A percentile compares a stretch with the other conserved stretches of the same genome.
These are phyloP conservation scores for Ceratocystis variospora DNA, from an alignment of 2,329 filamentous ascomycete species.

Conservation along the genomic window DNA sequence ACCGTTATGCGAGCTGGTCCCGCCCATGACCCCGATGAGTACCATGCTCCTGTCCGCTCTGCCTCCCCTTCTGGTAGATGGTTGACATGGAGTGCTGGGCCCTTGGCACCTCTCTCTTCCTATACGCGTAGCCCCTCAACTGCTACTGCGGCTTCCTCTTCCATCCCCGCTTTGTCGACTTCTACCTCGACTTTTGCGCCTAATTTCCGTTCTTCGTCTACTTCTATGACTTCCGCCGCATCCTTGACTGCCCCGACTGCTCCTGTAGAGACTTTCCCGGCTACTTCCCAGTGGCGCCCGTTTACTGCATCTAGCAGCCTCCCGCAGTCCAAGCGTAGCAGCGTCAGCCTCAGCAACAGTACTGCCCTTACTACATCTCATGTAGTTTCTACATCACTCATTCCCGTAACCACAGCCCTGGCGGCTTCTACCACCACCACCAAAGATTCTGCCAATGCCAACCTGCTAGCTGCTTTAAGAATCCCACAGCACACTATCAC, in stretches of 20 bases:
- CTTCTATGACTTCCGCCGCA: background rate
- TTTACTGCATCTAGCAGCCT: background rate
- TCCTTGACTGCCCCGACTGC: background rate
- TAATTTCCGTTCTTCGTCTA: background rate
- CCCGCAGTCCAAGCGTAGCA: conserved; percentile 1
- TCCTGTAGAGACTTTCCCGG: background rate
- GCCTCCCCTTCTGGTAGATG: conserved; percentile 1
- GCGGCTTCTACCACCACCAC: background rate
- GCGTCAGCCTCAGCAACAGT: background rate
- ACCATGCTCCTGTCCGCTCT: background rate
- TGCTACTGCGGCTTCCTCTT: background rate
- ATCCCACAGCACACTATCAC: background rate
- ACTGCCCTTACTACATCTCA: background rate
- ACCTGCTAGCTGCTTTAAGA: background rate
- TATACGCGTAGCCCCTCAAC: background rate
- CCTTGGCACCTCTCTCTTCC: background rate
- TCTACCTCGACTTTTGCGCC: background rate
- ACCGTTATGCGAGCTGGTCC: conserved; percentile 3
- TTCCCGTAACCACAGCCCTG: background rate
- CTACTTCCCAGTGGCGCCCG: conserved; percentile 5
- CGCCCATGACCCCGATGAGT: background rate
- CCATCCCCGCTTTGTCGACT: background rate
- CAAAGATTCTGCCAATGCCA: background rate
- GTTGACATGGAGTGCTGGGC: background rate
- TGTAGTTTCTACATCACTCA: background rate